Percentiles rank a stretch among this genome's conserved stretches.
Conservation (phyloP, 2,329 filamentous ascomycete genomes). For the Pseudophaeomoniella oleicola region DNA sequence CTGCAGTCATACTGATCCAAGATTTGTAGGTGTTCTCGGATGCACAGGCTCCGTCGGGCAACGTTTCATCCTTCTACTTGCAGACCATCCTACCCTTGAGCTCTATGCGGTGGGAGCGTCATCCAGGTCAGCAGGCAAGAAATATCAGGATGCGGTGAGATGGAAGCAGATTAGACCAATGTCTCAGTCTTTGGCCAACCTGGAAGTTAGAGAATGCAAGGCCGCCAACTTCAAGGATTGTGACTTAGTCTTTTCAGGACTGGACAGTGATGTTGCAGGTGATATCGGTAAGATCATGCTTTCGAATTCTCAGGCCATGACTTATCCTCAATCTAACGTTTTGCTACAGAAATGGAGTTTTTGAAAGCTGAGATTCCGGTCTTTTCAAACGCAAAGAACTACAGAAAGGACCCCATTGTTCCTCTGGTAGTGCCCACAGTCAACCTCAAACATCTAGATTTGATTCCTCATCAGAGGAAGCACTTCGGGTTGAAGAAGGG, state of each 20-base stretch:
- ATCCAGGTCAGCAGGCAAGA: slow-evolving; percentile 77
- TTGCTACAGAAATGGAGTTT: slow-evolving; percentile 65
- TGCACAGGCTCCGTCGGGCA: slow-evolving; percentile 91
- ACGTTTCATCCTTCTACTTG: slow-evolving; percentile 84
- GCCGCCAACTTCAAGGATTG: slow-evolving; percentile 75
- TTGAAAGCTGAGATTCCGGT: slow-evolving; percentile 75
- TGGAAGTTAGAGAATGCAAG: slow-evolving; percentile 75
- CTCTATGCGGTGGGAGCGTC: slow-evolving; percentile 85
- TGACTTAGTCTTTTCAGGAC: slow-evolving; percentile 82
- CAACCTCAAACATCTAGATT: slow-evolving; percentile 72
- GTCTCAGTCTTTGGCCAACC: slow-evolving; percentile 56
- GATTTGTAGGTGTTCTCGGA: slow-evolving; percentile 54
- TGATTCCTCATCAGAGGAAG: slow-evolving; percentile 78
- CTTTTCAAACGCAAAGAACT: slow-evolving; percentile 97
- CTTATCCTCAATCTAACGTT: no score
- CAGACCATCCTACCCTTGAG: slow-evolving; percentile 71
- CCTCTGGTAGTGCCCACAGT: slow-evolving; percentile 91
- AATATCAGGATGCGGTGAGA: slow-evolving; percentile 81
- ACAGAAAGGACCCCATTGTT: slow-evolving; percentile 77
- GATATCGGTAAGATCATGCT: slow-evolving; percentile 58
- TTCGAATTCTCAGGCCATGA: slow-evolving; percentile 1
- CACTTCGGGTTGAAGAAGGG: slow-evolving; percentile 62
- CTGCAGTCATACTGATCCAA: background rate
- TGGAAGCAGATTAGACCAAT: slow-evolving; percentile 91
- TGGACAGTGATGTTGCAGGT: slow-evolving; percentile 85